Evolutionary conservation across 176 grass and related monocot genomes (phyloP).

Genomic region (Poa pratensis): DNA sequence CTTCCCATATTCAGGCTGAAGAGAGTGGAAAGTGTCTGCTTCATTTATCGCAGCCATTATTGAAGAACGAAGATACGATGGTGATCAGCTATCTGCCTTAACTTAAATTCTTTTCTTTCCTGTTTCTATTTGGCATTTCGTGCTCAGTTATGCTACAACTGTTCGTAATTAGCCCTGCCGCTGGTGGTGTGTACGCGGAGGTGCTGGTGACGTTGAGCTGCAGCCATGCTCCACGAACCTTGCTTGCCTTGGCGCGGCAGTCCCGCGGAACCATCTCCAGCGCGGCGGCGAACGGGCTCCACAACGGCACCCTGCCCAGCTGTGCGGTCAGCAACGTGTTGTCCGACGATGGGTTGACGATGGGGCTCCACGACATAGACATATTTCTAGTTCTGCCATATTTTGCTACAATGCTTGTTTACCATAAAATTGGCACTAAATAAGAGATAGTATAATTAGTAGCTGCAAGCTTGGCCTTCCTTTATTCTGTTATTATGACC

Average conservation of each 20-base stretch:
- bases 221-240: too few relatives aligned
- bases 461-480: not conserved
- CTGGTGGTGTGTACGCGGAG: too few relatives aligned
- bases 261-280: too few relatives aligned
- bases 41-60: not conserved
- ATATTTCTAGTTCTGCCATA: not conserved
- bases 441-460: not conserved
- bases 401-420: not conserved
- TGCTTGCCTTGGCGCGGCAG: too few relatives aligned
- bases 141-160: not conserved
- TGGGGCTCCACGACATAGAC: not conserved
- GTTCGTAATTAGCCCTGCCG: too few relatives aligned
- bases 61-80: conserved; percentile 1
- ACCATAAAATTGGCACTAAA: not conserved
- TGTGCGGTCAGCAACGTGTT: too few relatives aligned
- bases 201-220: too few relatives aligned
- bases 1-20: not conserved
- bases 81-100: conserved; percentile 9
- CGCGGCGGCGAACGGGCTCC: too few relatives aligned
- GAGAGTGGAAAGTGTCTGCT: not conserved
- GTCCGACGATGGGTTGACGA: too few relatives aligned
- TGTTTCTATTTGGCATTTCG: not conserved
- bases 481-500: not conserved
- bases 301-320: too few relatives aligned
- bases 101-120: not conserved